phyloP scores from a whole-genome alignment of 1,284 basidiomycete genomes.

The Filobasidium uniguttulatum region DNA sequence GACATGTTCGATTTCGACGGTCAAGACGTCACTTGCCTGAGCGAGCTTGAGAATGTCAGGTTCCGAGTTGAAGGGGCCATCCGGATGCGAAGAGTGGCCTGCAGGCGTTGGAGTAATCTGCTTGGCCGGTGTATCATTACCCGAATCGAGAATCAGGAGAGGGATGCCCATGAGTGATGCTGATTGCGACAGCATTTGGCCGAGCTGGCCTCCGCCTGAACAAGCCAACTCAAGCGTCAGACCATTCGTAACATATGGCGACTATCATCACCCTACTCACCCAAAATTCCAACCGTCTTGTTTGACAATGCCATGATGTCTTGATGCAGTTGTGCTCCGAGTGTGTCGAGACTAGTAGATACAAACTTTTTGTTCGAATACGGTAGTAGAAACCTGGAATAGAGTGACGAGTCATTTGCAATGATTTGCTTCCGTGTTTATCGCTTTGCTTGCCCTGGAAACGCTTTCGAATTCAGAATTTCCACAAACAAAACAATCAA shows the following conservation, averaged over 20 bases:
- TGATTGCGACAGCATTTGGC: constrained; percentile 89
- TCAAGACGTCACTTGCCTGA: constrained; percentile 69
- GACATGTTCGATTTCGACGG: constrained; percentile 97
- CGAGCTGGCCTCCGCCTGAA: constrained; percentile 91
- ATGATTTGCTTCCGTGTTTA: too few species aligned
- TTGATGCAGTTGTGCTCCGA: too few species aligned
- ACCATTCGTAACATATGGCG: neutral
- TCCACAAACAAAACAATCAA: too few species aligned
- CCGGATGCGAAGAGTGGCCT: constrained; percentile 51
- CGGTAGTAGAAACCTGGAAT: too few species aligned
- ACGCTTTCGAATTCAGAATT: too few species aligned
- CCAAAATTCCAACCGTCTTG: constrained; percentile 11
- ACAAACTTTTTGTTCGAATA: too few species aligned
- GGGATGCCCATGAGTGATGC: constrained; percentile 79
- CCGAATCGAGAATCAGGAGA: constrained; percentile 77
- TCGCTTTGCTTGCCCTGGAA: too few species aligned
- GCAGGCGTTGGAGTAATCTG: constrained; percentile 56
- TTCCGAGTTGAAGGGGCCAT: constrained; percentile 78
- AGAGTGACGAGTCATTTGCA: too few species aligned
- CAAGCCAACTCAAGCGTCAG: neutral
- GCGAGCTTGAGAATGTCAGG: constrained; percentile 71
- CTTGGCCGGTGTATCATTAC: constrained; percentile 71
- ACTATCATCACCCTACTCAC: neutral
- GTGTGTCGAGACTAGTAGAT: too few species aligned
- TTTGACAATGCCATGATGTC: constrained; percentile 2